Conservation (phyloP, 345 rosid species). For the Euphorbia pulcherrima region DNA sequence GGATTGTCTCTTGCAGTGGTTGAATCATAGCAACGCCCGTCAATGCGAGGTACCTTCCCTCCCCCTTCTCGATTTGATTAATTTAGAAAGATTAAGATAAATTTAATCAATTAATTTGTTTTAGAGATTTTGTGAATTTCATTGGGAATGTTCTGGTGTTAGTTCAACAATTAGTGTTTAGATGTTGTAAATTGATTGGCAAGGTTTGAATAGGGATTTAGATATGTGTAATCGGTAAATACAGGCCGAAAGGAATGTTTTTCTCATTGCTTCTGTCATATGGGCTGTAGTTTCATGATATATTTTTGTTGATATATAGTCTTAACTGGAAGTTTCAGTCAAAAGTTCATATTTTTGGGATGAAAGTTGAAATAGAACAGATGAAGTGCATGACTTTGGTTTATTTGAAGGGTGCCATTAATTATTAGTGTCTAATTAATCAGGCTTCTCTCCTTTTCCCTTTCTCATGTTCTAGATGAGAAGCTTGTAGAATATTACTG, state of each 20-base stretch:
- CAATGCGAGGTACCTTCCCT: slow-evolving; percentile 78
- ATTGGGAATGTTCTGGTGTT: background rate
- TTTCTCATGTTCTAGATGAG: background rate
- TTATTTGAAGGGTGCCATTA: background rate
- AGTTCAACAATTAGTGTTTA: background rate
- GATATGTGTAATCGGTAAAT: background rate
- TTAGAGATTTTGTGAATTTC: slow-evolving; percentile 5
- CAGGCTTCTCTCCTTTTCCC: background rate
- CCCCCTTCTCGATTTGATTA: background rate
- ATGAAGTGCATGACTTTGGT: slow-evolving; percentile 2
- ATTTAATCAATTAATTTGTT: background rate
- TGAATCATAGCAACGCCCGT: slow-evolving; percentile 96
- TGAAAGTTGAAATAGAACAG: background rate
- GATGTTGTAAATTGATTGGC: slow-evolving; percentile 4
- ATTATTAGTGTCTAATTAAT: background rate
- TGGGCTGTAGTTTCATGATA: background rate
- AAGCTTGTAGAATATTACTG: background rate
- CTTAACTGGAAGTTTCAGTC: background rate
- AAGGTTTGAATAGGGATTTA: slow-evolving; percentile 4
- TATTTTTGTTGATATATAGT: background rate
- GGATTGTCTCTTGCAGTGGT: slow-evolving; percentile 99
- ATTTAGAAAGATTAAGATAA: background rate
- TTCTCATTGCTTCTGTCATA: background rate
- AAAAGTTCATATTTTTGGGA: background rate
- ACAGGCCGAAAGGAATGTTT: background rate